Conservation (phyloP, 1,284 basidiomycete species). For the Cryptococcus hybrid region DNA sequence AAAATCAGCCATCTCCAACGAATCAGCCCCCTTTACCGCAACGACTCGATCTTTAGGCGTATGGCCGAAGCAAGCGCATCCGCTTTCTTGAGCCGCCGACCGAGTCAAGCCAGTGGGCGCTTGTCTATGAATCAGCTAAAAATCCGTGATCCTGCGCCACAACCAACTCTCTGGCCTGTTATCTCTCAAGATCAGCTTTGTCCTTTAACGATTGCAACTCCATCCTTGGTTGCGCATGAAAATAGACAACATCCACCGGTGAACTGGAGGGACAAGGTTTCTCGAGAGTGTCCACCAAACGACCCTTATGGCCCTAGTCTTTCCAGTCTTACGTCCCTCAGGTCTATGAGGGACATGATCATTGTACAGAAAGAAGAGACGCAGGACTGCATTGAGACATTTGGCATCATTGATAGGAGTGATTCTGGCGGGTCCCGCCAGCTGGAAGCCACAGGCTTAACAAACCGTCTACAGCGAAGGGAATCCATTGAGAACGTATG, state of each 20-base stretch:
- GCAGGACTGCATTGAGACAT: conserved; percentile 6
- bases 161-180: conserved; percentile 37
- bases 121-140: conserved; percentile 12
- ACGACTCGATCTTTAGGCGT: conserved; percentile 35
- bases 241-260: conserved; percentile 5
- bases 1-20: background rate
- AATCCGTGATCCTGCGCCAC: conserved; percentile 39
- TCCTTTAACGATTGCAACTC: background rate
- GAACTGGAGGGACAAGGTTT: conserved; percentile 9
- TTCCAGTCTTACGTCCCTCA: conserved; percentile 24
- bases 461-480: no score
- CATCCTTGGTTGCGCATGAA: background rate
- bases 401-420: conserved; percentile 6
- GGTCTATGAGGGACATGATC: conserved; percentile 40
- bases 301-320: conserved; percentile 48
- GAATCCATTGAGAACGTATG: no score
- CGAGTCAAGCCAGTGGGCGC: background rate
- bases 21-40: conserved; percentile 20
- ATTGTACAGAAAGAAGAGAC: conserved; percentile 33
- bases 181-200: conserved; percentile 19
- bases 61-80: conserved; percentile 32
- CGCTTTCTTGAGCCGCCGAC: conserved; percentile 9
- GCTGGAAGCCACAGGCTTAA: no score
- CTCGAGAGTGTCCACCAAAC: conserved; percentile 5
- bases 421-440: no score